Conservation (phyloP, 2,329 filamentous ascomycete genomes). For the Colletotrichum theobromicola region DNA sequence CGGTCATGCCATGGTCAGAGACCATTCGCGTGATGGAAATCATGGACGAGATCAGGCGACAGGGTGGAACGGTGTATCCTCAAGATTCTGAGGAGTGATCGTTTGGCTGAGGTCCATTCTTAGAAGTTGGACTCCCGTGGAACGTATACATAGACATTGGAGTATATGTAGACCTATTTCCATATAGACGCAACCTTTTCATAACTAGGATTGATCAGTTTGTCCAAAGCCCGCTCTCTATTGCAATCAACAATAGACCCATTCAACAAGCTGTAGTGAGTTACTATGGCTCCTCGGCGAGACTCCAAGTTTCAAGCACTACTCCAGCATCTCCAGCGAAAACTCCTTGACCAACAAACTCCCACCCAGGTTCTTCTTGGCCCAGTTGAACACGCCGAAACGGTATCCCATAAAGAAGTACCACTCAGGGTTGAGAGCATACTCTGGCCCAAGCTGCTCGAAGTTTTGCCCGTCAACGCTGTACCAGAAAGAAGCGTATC, state of each 20-base stretch:
- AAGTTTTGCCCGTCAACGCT: constrained; percentile 47
- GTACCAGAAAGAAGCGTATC: constrained; percentile 34
- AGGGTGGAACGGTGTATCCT: constrained; percentile 34
- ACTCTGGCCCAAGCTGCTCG: constrained; percentile 35
- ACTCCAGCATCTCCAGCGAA: not conserved
- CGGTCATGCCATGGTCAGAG: constrained; percentile 49
- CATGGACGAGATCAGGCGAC: constrained; percentile 49
- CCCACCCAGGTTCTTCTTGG: constrained; percentile 37
- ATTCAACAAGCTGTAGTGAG: too few relatives aligned
- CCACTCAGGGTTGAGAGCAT: constrained; percentile 43
- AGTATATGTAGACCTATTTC: too few relatives aligned
- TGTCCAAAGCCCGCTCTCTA: too few relatives aligned
- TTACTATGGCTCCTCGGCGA: not conserved
- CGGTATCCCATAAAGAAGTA: constrained; percentile 53
- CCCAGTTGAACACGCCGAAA: constrained; percentile 54
- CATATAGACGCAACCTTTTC: too few relatives aligned
- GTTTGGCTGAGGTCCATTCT: too few relatives aligned
- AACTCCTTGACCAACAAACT: not conserved
- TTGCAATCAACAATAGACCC: too few relatives aligned
- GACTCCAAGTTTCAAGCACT: not conserved
- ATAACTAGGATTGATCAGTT: too few relatives aligned
- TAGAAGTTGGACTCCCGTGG: too few relatives aligned
- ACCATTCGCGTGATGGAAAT: constrained; percentile 50
- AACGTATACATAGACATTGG: too few relatives aligned
- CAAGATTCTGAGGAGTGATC: constrained; percentile 23